Base-by-base conservation (phyloP, 345 rosid species). In the Cardamine occulta region DNA sequence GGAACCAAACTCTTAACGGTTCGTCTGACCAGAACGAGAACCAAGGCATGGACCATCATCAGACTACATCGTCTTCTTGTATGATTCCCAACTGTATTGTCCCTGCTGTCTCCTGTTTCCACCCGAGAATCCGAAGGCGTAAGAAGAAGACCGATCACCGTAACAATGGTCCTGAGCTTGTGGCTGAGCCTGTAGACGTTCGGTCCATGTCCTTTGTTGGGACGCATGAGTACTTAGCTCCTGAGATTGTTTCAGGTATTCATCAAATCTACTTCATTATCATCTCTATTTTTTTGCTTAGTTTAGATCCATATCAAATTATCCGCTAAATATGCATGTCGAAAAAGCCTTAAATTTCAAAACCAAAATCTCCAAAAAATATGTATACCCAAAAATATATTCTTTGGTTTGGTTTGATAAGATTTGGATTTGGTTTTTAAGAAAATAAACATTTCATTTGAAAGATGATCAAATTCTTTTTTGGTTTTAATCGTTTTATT, bases 201-300 rank as follows among this genome's bases (percentile, higher is more conserved):
- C 84, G 96, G 68, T 94, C 97, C 15, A 94, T 90, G 96, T 94
- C 98, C 0, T 94, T 89, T 6, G 95, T 94, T 4, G 96, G 98
- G 79, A 94, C 98, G 40, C 96, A 91, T 37, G 96, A 94, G 87
- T 94, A 91, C 80, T 75, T 94, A 48, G 91, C 98, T 7, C 96
- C 96, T 1, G 97, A 94, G 76, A 91, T 94, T 11, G 89, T 91
- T 39, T 94, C 96, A 47, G 81, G 81, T 78, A 61, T 6, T 9
- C 58, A 65, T 35, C 40, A n/a, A 28, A 64, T 45, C 35, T 60
- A 5, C n/a, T 28, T 18, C 62, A 10, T 58, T 6, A 18, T 2
- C 1, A 12, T 59, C 26, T 12, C 8, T 14, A 4, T 0, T 31
- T 32, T 28, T 52, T 54, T 45, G 0, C 0, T 40, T 11, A 31